These are phyloP conservation scores for Chara braunii DNA, from an alignment of 139 green algal species.

Conservation along the genomic window DNA sequence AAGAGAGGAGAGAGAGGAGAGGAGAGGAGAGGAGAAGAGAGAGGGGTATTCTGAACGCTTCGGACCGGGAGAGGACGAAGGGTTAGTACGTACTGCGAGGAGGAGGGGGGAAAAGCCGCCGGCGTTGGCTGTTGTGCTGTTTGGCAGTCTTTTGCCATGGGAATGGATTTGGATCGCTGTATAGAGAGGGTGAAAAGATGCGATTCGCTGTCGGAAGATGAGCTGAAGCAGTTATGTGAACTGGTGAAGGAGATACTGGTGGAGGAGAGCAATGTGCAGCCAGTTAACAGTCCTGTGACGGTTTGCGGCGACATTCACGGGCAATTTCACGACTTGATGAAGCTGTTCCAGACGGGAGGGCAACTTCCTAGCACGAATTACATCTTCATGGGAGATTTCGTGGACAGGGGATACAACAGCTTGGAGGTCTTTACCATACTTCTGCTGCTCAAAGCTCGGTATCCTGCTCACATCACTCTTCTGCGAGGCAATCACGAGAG, in stretches of 20 bases:
- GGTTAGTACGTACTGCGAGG: too few relatives aligned
- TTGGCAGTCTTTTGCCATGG: conserved; percentile 27
- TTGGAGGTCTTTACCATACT: conserved; percentile 97
- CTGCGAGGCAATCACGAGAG: conserved; percentile 96
- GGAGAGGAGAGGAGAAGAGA: too few relatives aligned
- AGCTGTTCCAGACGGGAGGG: conserved; percentile 92
- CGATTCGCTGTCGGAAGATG: conserved; percentile 85
- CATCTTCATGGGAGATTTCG: conserved; percentile 99
- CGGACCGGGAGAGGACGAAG: too few relatives aligned
- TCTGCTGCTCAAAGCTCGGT: conserved; percentile 77
- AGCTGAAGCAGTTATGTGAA: conserved; percentile 94
- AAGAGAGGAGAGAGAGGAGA: too few relatives aligned
- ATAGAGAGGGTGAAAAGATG: conserved; percentile 83
- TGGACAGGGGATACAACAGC: conserved; percentile 97
- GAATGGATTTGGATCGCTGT: conserved; percentile 71
- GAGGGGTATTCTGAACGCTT: too few relatives aligned
- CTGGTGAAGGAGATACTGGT: conserved; percentile 97
- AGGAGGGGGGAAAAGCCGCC: too few relatives aligned
- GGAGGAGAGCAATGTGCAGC: conserved; percentile 99
- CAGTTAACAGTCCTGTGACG: conserved; percentile 92
- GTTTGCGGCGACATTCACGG: conserved; percentile 99
- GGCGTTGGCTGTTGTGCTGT: too few relatives aligned
- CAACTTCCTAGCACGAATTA: conserved; percentile 93
- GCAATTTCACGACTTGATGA: conserved; percentile 98
- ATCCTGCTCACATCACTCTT: conserved; percentile 78